These are phyloP conservation scores for Saccharomyces kudriavzevii DNA, from an alignment of 805 yeast species.

Conservation along the genomic window DNA sequence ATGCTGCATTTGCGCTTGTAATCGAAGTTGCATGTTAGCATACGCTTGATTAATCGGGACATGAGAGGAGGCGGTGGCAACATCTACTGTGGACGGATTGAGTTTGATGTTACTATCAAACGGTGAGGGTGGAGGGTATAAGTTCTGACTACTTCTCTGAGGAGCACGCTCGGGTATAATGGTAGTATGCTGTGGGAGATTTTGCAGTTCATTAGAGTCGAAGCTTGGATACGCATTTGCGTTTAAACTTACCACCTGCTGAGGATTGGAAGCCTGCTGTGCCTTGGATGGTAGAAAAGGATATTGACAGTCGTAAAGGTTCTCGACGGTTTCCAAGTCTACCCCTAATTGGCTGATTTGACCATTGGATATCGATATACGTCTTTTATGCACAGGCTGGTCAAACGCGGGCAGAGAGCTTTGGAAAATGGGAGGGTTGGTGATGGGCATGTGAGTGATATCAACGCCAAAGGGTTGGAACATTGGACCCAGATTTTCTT, in stretches of 20 bases:
- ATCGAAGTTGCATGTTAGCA: not conserved
- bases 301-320: constrained; percentile 30
- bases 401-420: constrained; percentile 32
- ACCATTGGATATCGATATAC: constrained; percentile 78
- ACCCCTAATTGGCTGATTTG: constrained; percentile 69
- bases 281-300: constrained; percentile 4
- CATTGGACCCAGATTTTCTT: constrained; percentile 35
- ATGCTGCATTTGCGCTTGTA: not conserved
- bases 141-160: not conserved
- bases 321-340: constrained; percentile 32
- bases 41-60: not conserved
- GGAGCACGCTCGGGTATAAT: not conserved
- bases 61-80: not conserved
- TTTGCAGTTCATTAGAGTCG: not conserved
- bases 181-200: not conserved
- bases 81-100: not conserved
- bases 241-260: not conserved
- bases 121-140: not conserved
- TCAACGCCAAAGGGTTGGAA: constrained; percentile 39
- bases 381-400: constrained; percentile 35
- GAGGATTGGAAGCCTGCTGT: not conserved
- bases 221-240: not conserved
- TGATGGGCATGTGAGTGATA: constrained; percentile 36
- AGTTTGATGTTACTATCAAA: not conserved
- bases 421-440: constrained; percentile 40